Conservation (phyloP, 1,139 yeast genomes). For the Suhomyces taliae region DNA sequence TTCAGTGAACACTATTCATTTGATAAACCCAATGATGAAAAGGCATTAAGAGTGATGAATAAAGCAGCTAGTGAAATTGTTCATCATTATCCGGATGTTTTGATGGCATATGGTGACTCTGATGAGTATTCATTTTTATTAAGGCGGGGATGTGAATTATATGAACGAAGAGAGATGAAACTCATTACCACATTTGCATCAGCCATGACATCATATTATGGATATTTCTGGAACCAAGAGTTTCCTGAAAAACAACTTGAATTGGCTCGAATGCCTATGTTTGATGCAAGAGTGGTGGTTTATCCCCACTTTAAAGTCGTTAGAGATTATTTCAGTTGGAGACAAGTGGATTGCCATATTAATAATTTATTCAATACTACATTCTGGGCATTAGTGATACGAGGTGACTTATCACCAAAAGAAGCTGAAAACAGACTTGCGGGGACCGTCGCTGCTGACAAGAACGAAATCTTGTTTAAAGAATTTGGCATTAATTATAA, state of each 20-base stretch:
- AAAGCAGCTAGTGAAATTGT: constrained; percentile 69
- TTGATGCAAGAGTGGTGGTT: constrained; percentile 87
- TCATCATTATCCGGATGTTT: constrained; percentile 64
- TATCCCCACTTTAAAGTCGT: constrained; percentile 68
- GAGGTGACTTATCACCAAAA: constrained; percentile 69
- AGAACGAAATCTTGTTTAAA: constrained; percentile 78
- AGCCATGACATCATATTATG: constrained; percentile 75
- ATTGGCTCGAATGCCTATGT: constrained; percentile 65
- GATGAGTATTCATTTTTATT: constrained; percentile 90
- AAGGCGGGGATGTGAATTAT: constrained; percentile 58
- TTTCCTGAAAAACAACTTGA: constrained; percentile 49
- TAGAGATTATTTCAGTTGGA: constrained; percentile 87
- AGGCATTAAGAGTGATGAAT: constrained; percentile 81
- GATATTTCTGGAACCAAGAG: constrained; percentile 59
- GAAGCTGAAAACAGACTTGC: constrained; percentile 74
- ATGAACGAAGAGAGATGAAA: constrained; percentile 80
- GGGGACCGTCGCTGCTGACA: constrained; percentile 80
- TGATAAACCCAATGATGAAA: constrained; percentile 80
- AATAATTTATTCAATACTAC: constrained; percentile 91
- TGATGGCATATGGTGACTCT: constrained; percentile 89
- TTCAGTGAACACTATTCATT: constrained; percentile 74
- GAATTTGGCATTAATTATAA: constrained; percentile 86
- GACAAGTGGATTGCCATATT: constrained; percentile 96
- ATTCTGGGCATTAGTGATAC: constrained; percentile 81
- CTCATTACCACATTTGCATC: constrained; percentile 80